Conservation (phyloP, 495 filamentous ascomycete genomes). For the Bacidia rubella region DNA sequence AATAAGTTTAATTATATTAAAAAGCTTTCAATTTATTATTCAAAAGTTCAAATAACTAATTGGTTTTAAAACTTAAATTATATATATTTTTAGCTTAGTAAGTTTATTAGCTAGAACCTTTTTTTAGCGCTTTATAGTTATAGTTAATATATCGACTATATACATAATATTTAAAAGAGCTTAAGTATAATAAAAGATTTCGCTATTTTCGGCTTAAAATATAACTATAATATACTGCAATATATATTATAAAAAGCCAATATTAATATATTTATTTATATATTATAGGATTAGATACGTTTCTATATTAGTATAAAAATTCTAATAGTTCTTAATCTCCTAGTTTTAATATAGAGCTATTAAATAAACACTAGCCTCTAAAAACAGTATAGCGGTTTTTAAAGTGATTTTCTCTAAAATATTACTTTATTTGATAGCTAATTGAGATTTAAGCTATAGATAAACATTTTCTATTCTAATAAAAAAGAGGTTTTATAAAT, state of each 20-base stretch:
- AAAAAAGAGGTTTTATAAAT: neutral
- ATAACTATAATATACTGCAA: neutral
- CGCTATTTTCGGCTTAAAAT: neutral
- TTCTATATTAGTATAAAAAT: neutral
- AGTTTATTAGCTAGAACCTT: neutral
- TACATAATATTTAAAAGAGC: neutral
- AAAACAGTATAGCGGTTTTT: neutral
- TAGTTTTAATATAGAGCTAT: neutral
- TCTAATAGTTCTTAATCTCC: neutral
- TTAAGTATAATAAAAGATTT: neutral
- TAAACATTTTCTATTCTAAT: neutral
- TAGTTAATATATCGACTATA: neutral
- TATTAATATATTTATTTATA: conserved; percentile 1
- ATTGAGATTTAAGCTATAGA: neutral
- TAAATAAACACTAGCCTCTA: neutral
- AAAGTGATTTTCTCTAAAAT: neutral
- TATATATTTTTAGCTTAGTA: neutral
- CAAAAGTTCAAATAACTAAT: neutral
- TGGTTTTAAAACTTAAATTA: neutral
- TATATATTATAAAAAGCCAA: neutral
- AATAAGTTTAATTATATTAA: neutral
- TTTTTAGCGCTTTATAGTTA: neutral
- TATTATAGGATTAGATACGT: neutral
- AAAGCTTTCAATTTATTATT: conserved; percentile 3
- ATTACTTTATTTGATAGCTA: neutral